These are phyloP conservation scores for Mycena epipterygia DNA, from an alignment of 768 basidiomycete species.

Conservation along the genomic window DNA sequence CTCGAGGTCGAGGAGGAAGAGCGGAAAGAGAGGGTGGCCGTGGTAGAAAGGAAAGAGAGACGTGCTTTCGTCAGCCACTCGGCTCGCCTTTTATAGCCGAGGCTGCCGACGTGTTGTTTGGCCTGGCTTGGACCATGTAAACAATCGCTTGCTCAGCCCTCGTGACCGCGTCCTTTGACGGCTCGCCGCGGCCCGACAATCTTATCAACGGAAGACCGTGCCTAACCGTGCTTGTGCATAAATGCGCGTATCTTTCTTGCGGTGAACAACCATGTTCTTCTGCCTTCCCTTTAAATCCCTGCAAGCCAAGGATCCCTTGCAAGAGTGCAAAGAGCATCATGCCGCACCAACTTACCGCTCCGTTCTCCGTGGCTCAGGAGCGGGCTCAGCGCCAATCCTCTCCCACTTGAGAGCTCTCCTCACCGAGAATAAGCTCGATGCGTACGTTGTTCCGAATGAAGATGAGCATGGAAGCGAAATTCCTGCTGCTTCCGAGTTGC, in stretches of 20 bases:
- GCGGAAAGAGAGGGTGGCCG: too few species aligned
- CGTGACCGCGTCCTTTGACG: background rate
- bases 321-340: background rate
- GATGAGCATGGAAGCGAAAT: conserved; percentile 73
- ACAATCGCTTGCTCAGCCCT: background rate
- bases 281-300: conserved; percentile 27
- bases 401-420: conserved; percentile 26
- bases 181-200: too few species aligned
- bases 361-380: conserved; percentile 15
- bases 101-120: background rate
- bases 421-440: conserved; percentile 36
- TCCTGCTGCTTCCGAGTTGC: conserved; percentile 64
- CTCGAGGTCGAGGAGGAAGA: too few species aligned
- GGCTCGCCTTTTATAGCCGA: background rate
- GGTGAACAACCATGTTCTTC: conserved; percentile 26
- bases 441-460: conserved; percentile 61
- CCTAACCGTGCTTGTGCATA: background rate
- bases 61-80: background rate
- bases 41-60: too few species aligned
- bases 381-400: conserved; percentile 28
- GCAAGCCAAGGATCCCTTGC: background rate
- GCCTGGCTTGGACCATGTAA: background rate
- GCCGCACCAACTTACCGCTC: conserved; percentile 27
- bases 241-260: background rate
- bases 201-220: too few species aligned